Percentiles rank a stretch among this genome's conserved stretches.
Evolutionary conservation across 192 early-diverging fungal species (phyloP).

Genomic region (Backusella morwellensis): DNA sequence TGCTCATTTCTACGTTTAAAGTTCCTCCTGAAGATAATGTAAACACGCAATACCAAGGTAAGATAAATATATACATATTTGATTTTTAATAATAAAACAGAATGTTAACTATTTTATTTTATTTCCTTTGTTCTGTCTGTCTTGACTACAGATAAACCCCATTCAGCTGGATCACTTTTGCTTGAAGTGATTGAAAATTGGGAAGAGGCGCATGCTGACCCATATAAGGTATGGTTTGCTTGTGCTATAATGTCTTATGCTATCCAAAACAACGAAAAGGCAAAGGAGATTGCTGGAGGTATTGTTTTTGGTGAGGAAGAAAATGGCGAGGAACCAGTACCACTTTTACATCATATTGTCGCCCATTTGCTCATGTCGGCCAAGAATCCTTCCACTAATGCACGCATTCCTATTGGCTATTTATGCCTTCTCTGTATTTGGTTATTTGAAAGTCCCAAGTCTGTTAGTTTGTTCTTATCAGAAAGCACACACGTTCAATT

Average conservation of each 20-base stretch:
- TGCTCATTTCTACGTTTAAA: conserved; percentile 81
- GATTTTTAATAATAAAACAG: background rate
- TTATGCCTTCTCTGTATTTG: conserved; percentile 81
- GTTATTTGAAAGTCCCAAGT: conserved; percentile 79
- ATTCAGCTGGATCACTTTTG: conserved; percentile 88
- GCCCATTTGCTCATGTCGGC: conserved; percentile 69
- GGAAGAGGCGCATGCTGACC: conserved; percentile 68
- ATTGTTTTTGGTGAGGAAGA: conserved; percentile 75
- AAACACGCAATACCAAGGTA: conserved; percentile 53
- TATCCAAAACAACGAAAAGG: conserved; percentile 65
- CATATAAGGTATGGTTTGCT: conserved; percentile 90
- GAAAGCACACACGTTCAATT: conserved; percentile 91
- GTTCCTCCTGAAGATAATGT: conserved; percentile 74
- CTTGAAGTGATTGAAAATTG: conserved; percentile 78
- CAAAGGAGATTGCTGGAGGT: conserved; percentile 76
- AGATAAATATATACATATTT: background rate
- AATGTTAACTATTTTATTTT: background rate
- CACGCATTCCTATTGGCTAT: conserved; percentile 74
- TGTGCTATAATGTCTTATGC: conserved; percentile 79
- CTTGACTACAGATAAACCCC: conserved; percentile 39
- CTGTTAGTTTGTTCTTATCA: conserved; percentile 80
- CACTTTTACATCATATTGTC: conserved; percentile 87
- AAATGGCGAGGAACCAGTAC: conserved; percentile 76
- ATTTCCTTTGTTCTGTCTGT: background rate
- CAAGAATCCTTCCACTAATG: conserved; percentile 56